Base-by-base conservation (phyloP, 371 early-diverging fungal species). In the Quaeritorhiza haematococci region DNA sequence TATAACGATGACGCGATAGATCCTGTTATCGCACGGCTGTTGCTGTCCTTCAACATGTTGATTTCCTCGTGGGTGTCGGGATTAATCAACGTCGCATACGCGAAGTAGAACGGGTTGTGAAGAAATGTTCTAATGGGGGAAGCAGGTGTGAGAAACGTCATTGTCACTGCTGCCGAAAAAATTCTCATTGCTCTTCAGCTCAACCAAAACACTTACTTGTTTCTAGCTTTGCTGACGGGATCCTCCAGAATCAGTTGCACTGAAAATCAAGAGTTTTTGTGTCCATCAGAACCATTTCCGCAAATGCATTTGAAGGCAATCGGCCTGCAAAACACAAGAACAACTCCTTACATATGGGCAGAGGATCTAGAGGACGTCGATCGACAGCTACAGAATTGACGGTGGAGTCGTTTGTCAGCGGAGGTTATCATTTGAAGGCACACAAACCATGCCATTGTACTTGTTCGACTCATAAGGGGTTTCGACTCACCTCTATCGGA, bases 291-390 rank as follows among this genome's bases (percentile, higher is more conserved):
- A n/a, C n/a, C n/a, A n/a, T n/a, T n/a, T n/a, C n/a, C n/a, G n/a
- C n/a, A n/a, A n/a, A n/a, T n/a, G n/a, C n/a, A n/a, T n/a, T n/a
- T n/a, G n/a, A n/a, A n/a, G n/a, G n/a, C n/a, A n/a, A n/a, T n/a
- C n/a, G n/a, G n/a, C n/a, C n/a, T n/a, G n/a, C 19, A 47, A 10
- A 15, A 8, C 13, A 49, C 17, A 24, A 47, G 24, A 15, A 15
- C 24, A 54, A 33, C 42, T 38, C 19, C 38, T 51, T 89, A 48
- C 94, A 84, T 57, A 95, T 88, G 3, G 94, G 94, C 35, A 93
- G 94, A 35, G 96, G 96, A 67, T 96, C 94, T 28, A 96, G 85
- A 17, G 96, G 94, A 45, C 94, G 74, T 59, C 96, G 80, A 67
- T 96, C 96, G 55, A 90, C 90, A 90, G n/a, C n/a, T n/a, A n/a